A percentile compares a stretch with the other conserved stretches of the same genome.
Conservation (phyloP, 2,329 filamentous ascomycete genomes). For the Beauveria scarabaeidicola region DNA sequence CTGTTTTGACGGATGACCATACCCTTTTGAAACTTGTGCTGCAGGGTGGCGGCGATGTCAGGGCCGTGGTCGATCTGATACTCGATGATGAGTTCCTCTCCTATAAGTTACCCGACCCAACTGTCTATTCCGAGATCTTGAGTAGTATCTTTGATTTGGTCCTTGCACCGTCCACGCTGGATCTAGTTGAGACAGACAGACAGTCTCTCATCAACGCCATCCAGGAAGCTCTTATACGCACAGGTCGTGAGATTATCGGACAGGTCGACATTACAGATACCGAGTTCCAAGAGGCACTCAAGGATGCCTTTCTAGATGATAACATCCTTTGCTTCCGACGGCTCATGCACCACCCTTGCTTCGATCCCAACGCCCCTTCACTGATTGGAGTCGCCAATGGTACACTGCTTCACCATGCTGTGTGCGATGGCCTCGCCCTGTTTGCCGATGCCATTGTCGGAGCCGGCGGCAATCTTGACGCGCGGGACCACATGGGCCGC, state of each 20-base stretch:
- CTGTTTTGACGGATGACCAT: slow-evolving; percentile 18
- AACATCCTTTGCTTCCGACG: slow-evolving; percentile 19
- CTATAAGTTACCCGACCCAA: neutral
- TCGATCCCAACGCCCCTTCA: slow-evolving; percentile 21
- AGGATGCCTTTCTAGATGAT: slow-evolving; percentile 20
- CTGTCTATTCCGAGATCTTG: neutral
- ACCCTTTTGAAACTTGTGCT: slow-evolving; percentile 18
- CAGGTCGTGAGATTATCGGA: neutral
- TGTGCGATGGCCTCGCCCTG: slow-evolving; percentile 17
- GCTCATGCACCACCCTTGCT: slow-evolving; percentile 22
- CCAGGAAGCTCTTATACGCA: neutral
- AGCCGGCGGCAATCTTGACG: slow-evolving; percentile 21
- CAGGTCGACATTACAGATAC: slow-evolving; percentile 14
- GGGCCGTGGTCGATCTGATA: slow-evolving; percentile 14
- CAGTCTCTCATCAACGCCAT: slow-evolving; percentile 1
- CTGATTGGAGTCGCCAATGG: slow-evolving; percentile 13
- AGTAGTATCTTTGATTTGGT: slow-evolving; percentile 7
- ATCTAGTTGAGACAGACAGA: neutral
- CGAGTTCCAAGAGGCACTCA: slow-evolving; percentile 17
- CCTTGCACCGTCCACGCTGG: slow-evolving; percentile 5
- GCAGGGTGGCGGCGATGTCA: slow-evolving; percentile 13
- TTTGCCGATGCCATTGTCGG: slow-evolving; percentile 22
- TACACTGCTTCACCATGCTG: slow-evolving; percentile 25
- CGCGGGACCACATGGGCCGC: slow-evolving; percentile 20
- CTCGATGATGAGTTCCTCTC: slow-evolving; percentile 1